Evolutionary conservation across 1,139 yeast genomes (phyloP), one percentile per base, ranked within the genome.

Genomic region (Pichia sp.): DNA sequence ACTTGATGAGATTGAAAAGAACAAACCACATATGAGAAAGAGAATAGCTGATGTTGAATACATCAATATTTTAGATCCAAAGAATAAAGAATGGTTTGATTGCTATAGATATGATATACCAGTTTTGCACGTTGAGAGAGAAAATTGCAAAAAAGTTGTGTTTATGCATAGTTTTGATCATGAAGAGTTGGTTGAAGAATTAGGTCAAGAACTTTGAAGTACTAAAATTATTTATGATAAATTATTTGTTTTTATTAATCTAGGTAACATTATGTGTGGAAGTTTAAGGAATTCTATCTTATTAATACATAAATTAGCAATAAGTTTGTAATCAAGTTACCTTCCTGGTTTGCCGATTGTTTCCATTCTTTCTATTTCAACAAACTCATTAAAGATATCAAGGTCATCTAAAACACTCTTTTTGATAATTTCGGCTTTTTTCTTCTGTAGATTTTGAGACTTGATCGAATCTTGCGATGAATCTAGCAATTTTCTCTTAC

Each of bases 31-130:
- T 6, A 40, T 45, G 35, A 34, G 41, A 15, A 25, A 36, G 4
- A 22, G 34, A 6, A 56, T 59, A 36, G 53, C 77, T 9, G 57
- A 66, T 10, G 59, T 77, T 43, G 58, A 63, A 11, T 68, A 70
- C 21, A 66, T 84, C 7, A 93, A 89, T 57, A 88, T 89, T 33
- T 74, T 79, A 59, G 67, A 71, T 35, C 79, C 83, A 0, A 74
- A 72, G 39, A 81, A 88, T 59, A 64, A 73, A 40, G 66, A 72
- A 39, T 85, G 93, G 88, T 84, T 79, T 68, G 93, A 85, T 47
- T 69, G 70, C 47, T 89, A 88, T 54, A 58, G 95, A 49, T 86
- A 79, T 60, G 96, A 89, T 56, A 89, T 88, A 2, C 96, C 96
- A 0, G 96, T 89, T 0, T 61, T 86, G 31, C 95, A 88, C 56